Conservation (phyloP, 108 stramenopile genomes). For the Skeletonema marinoi region DNA sequence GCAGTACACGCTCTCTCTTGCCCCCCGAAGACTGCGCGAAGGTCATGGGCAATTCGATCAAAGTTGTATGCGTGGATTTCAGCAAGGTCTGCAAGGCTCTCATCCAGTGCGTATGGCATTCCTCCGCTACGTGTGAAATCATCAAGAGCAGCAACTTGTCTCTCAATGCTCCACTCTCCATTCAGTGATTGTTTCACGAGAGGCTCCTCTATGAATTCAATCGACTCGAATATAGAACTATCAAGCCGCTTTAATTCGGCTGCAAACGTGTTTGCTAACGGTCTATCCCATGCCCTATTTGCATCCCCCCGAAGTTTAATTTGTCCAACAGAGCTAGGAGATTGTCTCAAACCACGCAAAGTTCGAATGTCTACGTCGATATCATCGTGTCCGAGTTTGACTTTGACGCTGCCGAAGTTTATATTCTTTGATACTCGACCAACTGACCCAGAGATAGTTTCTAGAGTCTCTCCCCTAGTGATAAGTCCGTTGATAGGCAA, state of each 20-base stretch:
- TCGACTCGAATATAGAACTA: not conserved
- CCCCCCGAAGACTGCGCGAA: conserved; percentile 40
- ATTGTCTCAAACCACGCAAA: conserved; percentile 30
- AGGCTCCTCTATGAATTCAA: conserved; percentile 88
- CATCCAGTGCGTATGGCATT: conserved; percentile 78
- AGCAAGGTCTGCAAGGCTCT: conserved; percentile 75
- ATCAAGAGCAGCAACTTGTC: conserved; percentile 64
- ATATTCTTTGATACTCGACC: conserved; percentile 4
- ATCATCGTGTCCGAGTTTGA: conserved; percentile 76
- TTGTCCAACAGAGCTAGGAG: not conserved
- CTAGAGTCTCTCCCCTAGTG: conserved; percentile 42
- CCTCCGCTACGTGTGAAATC: conserved; percentile 42
- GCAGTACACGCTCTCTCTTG: conserved; percentile 63
- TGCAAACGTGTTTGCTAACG: conserved; percentile 49
- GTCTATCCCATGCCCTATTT: conserved; percentile 72
- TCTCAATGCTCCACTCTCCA: conserved; percentile 49
- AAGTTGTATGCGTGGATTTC: conserved; percentile 47
- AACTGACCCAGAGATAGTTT: not conserved
- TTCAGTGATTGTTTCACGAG: conserved; percentile 36
- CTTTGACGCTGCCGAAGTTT: conserved; percentile 67
- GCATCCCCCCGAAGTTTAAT: conserved; percentile 68
- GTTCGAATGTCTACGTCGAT: conserved; percentile 38
- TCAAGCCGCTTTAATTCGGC: conserved; percentile 30
- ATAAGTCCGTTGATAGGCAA: conserved; percentile 74
- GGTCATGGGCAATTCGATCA: conserved; percentile 40